Conservation (phyloP, 148 eudicot genomes). For the Amaranthus hypochondriacus region DNA sequence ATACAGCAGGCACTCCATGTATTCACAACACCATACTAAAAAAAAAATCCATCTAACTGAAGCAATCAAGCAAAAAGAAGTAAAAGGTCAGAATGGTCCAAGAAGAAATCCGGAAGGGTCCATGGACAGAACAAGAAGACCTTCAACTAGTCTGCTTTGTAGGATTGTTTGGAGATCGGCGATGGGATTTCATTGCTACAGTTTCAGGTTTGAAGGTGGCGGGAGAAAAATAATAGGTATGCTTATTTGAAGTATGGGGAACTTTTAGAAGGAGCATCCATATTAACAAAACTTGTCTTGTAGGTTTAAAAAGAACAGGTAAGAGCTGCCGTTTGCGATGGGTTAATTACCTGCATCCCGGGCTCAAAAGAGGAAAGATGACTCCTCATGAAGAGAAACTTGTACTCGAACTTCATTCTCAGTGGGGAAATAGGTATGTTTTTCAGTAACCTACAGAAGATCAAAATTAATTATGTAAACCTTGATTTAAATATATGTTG, state of each 20-base stretch:
- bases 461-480: neutral
- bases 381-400: conserved; percentile 81
- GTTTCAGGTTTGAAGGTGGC: conserved; percentile 99
- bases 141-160: conserved; percentile 74
- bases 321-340: conserved; percentile 95
- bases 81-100: conserved; percentile 34
- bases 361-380: conserved; percentile 86
- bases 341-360: conserved; percentile 95
- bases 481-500: neutral
- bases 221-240: conserved; percentile 88
- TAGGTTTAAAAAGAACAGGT: conserved; percentile 94
- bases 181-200: conserved; percentile 99
- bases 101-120: conserved; percentile 73
- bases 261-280: conserved; percentile 25
- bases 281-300: conserved; percentile 35
- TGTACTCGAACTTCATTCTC: conserved; percentile 71
- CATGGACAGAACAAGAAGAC: conserved; percentile 97
- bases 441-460: conserved; percentile 8
- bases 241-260: conserved; percentile 47
- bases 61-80: neutral
- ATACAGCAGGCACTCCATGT: conserved; percentile 17
- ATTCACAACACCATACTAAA: conserved; percentile 16
- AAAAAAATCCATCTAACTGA: conserved; percentile 4
- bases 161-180: conserved; percentile 86
- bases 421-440: conserved; percentile 88